Conservation (phyloP, 352 stramenopile species). For the Achlya hypogyna region DNA sequence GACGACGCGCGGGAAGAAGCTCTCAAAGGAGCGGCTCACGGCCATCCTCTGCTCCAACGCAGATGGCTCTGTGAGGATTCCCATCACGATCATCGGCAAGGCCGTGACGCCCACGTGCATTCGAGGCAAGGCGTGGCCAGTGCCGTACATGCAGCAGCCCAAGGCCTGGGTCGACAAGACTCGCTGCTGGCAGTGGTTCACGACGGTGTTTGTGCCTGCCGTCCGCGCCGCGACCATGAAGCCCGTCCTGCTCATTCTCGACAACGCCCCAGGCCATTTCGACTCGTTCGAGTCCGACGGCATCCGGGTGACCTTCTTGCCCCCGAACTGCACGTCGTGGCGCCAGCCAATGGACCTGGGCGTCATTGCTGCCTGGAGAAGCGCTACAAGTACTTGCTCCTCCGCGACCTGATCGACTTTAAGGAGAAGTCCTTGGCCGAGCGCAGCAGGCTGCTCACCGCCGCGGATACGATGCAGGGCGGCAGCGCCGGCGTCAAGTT, state of each 20-base stretch:
- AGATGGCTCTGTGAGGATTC: conserved; percentile 1
- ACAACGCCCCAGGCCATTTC: conserved; percentile 21
- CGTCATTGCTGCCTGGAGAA: too few relatives aligned
- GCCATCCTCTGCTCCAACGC: conserved; percentile 23
- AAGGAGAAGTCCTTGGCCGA: too few relatives aligned
- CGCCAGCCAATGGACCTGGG: too few relatives aligned
- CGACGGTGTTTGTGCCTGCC: conserved; percentile 16
- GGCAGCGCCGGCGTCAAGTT: too few relatives aligned
- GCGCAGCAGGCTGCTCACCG: too few relatives aligned
- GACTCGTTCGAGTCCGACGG: conserved; percentile 10
- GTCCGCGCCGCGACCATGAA: neutral
- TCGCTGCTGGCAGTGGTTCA: conserved; percentile 20
- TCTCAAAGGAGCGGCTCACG: conserved; percentile 8
- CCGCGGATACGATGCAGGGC: too few relatives aligned
- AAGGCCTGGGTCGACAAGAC: conserved; percentile 21
- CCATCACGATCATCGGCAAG: conserved; percentile 17
- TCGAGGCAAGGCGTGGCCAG: too few relatives aligned
- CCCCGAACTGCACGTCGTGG: too few relatives aligned
- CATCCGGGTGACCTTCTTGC: conserved; percentile 18
- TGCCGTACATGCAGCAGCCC: conserved; percentile 16
- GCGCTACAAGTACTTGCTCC: too few relatives aligned
- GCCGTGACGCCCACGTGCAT: neutral
- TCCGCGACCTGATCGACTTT: too few relatives aligned
- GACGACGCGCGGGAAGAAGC: neutral
- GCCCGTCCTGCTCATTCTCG: conserved; percentile 20